phyloP scores from a whole-genome alignment of 495 filamentous ascomycete species.

The Penicillium coffeae region DNA sequence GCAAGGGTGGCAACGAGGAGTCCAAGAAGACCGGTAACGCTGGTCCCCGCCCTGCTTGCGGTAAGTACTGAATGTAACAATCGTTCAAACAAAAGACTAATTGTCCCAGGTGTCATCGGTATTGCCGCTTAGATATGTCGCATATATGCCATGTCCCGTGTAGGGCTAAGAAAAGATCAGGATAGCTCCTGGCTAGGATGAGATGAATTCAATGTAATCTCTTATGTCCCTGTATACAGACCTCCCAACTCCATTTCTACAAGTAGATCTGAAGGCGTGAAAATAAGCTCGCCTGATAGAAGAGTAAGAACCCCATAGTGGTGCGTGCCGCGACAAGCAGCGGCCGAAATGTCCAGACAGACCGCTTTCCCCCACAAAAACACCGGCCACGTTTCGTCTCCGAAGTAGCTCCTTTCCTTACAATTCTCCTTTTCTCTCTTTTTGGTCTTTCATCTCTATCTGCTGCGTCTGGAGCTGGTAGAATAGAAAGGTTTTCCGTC shows the following conservation, averaged over 20 bases:
- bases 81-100: background rate
- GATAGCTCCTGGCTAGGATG: conserved; percentile 23
- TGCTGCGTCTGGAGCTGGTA: conserved; percentile 10
- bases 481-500: conserved; percentile 17
- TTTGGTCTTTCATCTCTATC: conserved; percentile 10
- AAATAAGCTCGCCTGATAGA: background rate
- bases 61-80: conserved; percentile 42
- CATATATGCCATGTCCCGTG: conserved; percentile 10
- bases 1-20: conserved; percentile 83
- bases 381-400: conserved; percentile 30
- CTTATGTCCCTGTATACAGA: background rate
- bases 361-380: conserved; percentile 33
- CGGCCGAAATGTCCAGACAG: background rate
- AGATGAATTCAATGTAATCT: conserved; percentile 23
- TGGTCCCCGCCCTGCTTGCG: conserved; percentile 87
- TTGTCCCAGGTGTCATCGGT: conserved; percentile 70
- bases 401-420: conserved; percentile 16
- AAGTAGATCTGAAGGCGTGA: background rate
- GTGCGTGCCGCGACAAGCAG: background rate
- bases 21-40: conserved; percentile 98
- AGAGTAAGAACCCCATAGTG: background rate
- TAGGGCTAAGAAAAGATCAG: conserved; percentile 19
- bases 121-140: conserved; percentile 54
- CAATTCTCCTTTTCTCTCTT: conserved; percentile 3
- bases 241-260: no score